phyloP scores from a whole-genome alignment of 176 grass and related monocot genomes.

The Phoenix dactylifera region DNA sequence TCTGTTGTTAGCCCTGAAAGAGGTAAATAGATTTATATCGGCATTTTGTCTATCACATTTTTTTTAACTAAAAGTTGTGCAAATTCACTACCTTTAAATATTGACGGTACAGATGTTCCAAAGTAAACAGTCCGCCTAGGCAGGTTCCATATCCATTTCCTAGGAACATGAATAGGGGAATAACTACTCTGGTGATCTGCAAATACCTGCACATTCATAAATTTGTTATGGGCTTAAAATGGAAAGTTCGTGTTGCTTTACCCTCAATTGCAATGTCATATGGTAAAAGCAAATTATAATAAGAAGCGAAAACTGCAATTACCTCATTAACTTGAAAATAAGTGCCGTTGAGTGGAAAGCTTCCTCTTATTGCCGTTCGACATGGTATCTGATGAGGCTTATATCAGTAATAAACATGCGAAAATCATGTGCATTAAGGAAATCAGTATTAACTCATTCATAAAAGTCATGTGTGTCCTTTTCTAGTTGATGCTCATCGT shows the following conservation, averaged over 20 bases:
- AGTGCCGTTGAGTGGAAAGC: constrained; percentile 95
- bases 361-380: constrained; percentile 89
- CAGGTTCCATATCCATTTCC: constrained; percentile 67
- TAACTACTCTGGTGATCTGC: constrained; percentile 71
- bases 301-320: neutral
- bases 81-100: constrained; percentile 65
- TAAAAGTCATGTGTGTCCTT: too few relatives aligned
- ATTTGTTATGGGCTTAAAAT: neutral
- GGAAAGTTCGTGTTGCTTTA: too few relatives aligned
- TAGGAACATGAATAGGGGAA: constrained; percentile 52
- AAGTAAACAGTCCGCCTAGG: constrained; percentile 72
- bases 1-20: constrained; percentile 68
- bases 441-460: too few relatives aligned
- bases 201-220: constrained; percentile 51
- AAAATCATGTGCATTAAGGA: too few relatives aligned
- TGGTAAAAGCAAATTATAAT: too few relatives aligned
- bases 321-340: constrained; percentile 99
- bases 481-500: too few relatives aligned
- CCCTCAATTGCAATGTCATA: too few relatives aligned
- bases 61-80: too few relatives aligned
- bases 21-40: constrained; percentile 12
- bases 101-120: constrained; percentile 73
- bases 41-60: neutral
- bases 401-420: too few relatives aligned
- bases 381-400: constrained; percentile 48